A percentile compares a stretch with the other conserved stretches of the same genome.
Evolutionary conservation across 2,329 filamentous ascomycete genomes (phyloP).

Genomic region (Alternaria incomplexa): DNA sequence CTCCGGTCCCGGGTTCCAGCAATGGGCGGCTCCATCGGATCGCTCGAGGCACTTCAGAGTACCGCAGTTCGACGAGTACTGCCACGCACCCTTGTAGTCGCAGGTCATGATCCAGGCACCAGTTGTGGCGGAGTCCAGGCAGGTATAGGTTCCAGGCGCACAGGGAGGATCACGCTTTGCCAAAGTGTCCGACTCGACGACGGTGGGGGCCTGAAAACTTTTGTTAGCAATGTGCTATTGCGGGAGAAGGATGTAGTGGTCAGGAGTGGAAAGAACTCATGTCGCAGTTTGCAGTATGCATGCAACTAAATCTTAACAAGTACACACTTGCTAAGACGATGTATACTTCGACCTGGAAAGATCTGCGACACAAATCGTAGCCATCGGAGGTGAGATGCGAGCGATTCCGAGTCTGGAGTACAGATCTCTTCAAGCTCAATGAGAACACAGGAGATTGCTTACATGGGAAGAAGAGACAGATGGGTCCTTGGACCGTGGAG

Average conservation of each 20-base stretch:
- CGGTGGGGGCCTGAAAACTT: background rate
- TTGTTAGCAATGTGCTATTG: background rate
- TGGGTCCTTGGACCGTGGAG: background rate
- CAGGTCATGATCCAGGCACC: constrained; percentile 1
- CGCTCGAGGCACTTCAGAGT: background rate
- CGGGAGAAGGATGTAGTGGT: background rate
- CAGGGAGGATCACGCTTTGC: background rate
- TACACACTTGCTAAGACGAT: background rate
- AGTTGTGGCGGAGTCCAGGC: background rate
- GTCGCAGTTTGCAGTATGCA: background rate
- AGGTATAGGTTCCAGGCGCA: background rate
- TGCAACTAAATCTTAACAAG: background rate
- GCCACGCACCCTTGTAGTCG: background rate
- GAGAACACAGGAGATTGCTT: background rate
- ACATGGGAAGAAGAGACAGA: background rate
- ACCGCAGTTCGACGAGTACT: background rate
- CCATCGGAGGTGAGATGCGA: background rate
- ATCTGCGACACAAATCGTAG: background rate
- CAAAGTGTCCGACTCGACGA: background rate
- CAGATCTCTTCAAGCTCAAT: background rate
- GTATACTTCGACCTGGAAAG: background rate
- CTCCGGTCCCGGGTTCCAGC: background rate
- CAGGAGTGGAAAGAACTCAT: background rate
- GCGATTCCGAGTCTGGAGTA: background rate
- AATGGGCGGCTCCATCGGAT: background rate